phyloP scores from a whole-genome alignment of 208 protist species.

The Leishmania guyanensis region DNA sequence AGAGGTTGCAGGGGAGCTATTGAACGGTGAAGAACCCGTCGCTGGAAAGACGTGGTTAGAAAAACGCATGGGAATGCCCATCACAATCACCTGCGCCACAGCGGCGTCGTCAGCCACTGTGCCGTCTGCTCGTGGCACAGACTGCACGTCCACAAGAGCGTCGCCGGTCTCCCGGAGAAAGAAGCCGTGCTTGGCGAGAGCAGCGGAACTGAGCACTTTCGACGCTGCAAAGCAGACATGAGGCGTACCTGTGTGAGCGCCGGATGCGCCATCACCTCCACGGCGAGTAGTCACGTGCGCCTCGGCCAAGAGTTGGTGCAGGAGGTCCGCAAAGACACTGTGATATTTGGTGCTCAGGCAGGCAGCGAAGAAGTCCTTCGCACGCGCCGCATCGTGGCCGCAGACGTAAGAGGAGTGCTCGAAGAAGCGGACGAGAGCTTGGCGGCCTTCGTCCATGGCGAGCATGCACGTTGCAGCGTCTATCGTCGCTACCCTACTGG shows the following conservation, averaged over 20 bases:
- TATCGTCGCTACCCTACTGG: slow-evolving; percentile 25
- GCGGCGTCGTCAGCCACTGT: slow-evolving; percentile 11
- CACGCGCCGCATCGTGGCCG: slow-evolving; percentile 20
- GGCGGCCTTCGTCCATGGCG: slow-evolving; percentile 33
- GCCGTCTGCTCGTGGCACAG: slow-evolving; percentile 33
- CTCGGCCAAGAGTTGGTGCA: slow-evolving; percentile 32
- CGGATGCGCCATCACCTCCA: neutral
- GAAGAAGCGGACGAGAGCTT: slow-evolving; percentile 52
- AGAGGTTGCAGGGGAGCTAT: neutral
- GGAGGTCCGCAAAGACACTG: slow-evolving; percentile 34
- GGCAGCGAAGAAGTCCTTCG: slow-evolving; percentile 31
- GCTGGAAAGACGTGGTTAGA: slow-evolving; percentile 40
- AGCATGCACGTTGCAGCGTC: slow-evolving; percentile 7
- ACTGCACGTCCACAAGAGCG: slow-evolving; percentile 49
- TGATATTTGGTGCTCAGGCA: slow-evolving; percentile 70
- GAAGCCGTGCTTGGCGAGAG: slow-evolving; percentile 32
- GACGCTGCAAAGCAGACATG: slow-evolving; percentile 35
- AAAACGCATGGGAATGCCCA: slow-evolving; percentile 56
- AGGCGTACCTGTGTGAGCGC: neutral
- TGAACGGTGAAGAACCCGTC: neutral
- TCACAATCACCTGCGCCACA: slow-evolving; percentile 47
- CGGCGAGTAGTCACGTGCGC: neutral
- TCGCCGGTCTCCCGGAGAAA: slow-evolving; percentile 50
- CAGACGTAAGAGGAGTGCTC: slow-evolving; percentile 45
- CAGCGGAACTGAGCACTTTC: slow-evolving; percentile 6